Percentiles rank a stretch among this genome's conserved stretches.
Evolutionary conservation across 2,329 filamentous ascomycete species (phyloP).

Genomic region (Pseudofabraea citricarpa): DNA sequence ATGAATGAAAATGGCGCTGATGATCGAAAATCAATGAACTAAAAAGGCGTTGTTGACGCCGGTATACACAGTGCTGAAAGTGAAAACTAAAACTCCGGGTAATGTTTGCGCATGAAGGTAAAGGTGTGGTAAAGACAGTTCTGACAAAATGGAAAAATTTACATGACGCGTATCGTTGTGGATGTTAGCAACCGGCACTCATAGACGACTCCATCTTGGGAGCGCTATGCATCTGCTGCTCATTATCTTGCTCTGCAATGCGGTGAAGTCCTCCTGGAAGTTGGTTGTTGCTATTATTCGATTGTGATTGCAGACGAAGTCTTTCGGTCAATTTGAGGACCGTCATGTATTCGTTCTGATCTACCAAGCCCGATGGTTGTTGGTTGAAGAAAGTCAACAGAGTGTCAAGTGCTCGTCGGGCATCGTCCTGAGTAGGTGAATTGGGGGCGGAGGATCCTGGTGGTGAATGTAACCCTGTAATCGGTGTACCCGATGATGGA

Average conservation of each 20-base stretch:
- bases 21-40: not conserved
- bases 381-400: conserved; percentile 77
- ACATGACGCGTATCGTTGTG: too few relatives aligned
- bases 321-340: conserved; percentile 84
- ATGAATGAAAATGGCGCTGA: conserved; percentile 8
- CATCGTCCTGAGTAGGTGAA: conserved; percentile 80
- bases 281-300: conserved; percentile 12
- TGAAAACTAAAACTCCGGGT: conserved; percentile 5
- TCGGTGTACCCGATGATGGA: conserved; percentile 31
- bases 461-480: conserved; percentile 31
- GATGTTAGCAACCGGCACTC: conserved; percentile 19
- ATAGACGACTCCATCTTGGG: conserved; percentile 28
- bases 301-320: conserved; percentile 64
- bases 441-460: conserved; percentile 51
- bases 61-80: conserved; percentile 9
- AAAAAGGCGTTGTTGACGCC: conserved; percentile 10
- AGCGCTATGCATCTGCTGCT: conserved; percentile 12
- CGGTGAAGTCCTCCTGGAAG: conserved; percentile 35
- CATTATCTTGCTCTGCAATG: conserved; percentile 28
- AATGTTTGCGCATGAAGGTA: conserved; percentile 8
- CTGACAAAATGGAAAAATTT: conserved; percentile 9
- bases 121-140: conserved; percentile 14
- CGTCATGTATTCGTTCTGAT: conserved; percentile 71
- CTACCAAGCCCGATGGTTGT: conserved; percentile 59
- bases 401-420: conserved; percentile 73